A percentile compares a stretch with the other conserved stretches of the same genome.
Conservation (phyloP, 2,329 filamentous ascomycete genomes). For the Monosporascus sp. region DNA sequence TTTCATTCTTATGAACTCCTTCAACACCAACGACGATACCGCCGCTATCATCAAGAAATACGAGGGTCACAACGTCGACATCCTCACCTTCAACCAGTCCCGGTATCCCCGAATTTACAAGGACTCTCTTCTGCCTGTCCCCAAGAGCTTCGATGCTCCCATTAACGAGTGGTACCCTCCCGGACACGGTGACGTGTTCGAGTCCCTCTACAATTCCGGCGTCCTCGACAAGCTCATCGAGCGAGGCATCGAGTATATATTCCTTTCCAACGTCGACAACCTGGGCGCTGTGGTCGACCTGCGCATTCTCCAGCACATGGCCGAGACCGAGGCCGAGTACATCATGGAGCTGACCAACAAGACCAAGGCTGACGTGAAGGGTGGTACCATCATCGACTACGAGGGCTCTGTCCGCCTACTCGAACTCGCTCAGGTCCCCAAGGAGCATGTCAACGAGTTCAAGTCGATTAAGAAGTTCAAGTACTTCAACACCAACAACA, state of each 20-base stretch:
- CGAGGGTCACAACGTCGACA: conserved; percentile 99
- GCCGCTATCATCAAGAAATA: conserved; percentile 99
- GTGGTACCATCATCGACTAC: conserved; percentile 99
- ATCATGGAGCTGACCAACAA: conserved; percentile 99
- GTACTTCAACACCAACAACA: conserved; percentile 99
- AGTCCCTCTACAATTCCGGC: conserved; percentile 98
- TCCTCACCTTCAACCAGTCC: conserved; percentile 99
- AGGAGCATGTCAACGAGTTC: conserved; percentile 99
- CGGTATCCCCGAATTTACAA: conserved; percentile 96
- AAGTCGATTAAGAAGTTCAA: conserved; percentile 99
- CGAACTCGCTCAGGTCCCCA: conserved; percentile 98
- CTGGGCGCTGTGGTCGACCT: conserved; percentile 95
- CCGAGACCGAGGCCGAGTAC: conserved; percentile 94
- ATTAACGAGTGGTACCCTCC: conserved; percentile 98
- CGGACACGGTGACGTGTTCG: conserved; percentile 98
- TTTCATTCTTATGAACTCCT: conserved; percentile 99
- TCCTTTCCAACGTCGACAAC: conserved; percentile 99
- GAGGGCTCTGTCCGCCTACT: conserved; percentile 94
- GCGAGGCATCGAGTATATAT: conserved; percentile 94
- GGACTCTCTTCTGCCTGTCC: conserved; percentile 93
- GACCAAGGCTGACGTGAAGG: conserved; percentile 99
- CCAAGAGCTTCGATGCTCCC: conserved; percentile 80
- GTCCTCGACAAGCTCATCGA: conserved; percentile 95
- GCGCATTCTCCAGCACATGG: conserved; percentile 98
- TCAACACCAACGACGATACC: conserved; percentile 98